Conservation (phyloP, 2,329 filamentous ascomycete species). For the Fusarium liriodendri region DNA sequence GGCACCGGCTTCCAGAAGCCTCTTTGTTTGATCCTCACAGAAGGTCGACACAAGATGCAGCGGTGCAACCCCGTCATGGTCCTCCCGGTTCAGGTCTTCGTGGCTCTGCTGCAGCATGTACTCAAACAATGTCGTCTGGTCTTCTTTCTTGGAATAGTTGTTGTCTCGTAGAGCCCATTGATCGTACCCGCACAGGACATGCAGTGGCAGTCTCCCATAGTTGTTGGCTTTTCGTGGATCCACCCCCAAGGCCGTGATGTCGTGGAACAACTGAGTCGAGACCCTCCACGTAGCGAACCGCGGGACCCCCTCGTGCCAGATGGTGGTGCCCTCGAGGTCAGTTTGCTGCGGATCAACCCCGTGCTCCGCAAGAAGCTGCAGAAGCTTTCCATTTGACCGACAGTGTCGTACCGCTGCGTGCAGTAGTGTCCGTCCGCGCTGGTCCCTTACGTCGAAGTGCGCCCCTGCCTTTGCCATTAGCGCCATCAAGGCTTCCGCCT, state of each 20-base stretch:
- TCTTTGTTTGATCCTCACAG: conserved; percentile 23
- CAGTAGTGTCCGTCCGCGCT: not conserved
- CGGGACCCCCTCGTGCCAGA: not conserved
- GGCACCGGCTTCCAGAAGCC: conserved; percentile 51
- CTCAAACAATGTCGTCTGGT: not conserved
- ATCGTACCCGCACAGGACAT: not conserved
- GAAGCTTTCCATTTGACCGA: not conserved
- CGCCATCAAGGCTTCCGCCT: not conserved
- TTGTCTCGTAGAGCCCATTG: not conserved
- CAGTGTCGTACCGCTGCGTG: not conserved
- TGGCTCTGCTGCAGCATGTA: not conserved
- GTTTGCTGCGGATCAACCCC: not conserved
- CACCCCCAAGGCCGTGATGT: not conserved
- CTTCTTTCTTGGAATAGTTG: not conserved
- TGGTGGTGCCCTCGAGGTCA: not conserved
- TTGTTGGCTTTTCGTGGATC: not conserved
- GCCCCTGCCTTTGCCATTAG: not conserved
- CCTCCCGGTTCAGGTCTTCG: not conserved
- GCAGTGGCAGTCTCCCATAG: not conserved
- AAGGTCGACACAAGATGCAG: not conserved
- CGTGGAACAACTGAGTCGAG: not conserved
- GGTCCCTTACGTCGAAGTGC: not conserved
- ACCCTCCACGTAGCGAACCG: not conserved
- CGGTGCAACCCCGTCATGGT: conserved; percentile 17
- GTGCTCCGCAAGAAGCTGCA: not conserved